Conservation (phyloP, 441 rosid species). For the Viola pubescens region DNA sequence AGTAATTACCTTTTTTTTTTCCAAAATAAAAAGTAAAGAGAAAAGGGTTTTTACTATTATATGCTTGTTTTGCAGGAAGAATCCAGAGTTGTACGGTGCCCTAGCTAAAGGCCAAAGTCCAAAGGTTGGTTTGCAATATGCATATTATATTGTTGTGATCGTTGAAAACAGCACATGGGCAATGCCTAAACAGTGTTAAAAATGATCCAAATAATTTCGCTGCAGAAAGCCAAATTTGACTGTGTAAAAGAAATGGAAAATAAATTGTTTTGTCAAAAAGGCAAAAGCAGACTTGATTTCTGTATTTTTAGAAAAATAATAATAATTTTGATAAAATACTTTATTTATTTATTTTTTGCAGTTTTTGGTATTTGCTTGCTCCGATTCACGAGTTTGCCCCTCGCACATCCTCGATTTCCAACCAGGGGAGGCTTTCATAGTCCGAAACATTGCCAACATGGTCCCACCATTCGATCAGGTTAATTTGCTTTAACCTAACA, state of each 20-base stretch:
- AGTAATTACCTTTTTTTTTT: neutral
- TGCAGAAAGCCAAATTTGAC: too few species aligned
- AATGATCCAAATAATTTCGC: too few species aligned
- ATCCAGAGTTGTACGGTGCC: slow-evolving; percentile 42
- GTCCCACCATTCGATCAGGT: slow-evolving; percentile 89
- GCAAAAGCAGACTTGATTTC: too few species aligned
- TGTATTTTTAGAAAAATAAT: too few species aligned
- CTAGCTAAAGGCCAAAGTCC: slow-evolving; percentile 81
- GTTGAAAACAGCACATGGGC: too few species aligned
- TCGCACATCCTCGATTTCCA: slow-evolving; percentile 83
- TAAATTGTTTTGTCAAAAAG: too few species aligned
- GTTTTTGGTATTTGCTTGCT: slow-evolving; percentile 95
- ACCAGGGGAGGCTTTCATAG: slow-evolving; percentile 91
- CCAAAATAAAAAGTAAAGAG: too few species aligned
- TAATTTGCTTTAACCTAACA: neutral
- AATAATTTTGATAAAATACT: too few species aligned
- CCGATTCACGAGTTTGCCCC: slow-evolving; percentile 95
- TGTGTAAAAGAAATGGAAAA: too few species aligned
- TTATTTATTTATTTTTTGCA: slow-evolving; percentile 22
- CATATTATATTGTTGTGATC: too few species aligned
- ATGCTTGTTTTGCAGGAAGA: slow-evolving; percentile 38
- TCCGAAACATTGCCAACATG: slow-evolving; percentile 92
- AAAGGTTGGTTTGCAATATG: slow-evolving; percentile 37
- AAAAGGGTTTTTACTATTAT: neutral
- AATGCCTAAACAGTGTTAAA: too few species aligned